Evolutionary conservation across 164 flowering plant species (phyloP).

Genomic region (Berberis vulgaris): DNA sequence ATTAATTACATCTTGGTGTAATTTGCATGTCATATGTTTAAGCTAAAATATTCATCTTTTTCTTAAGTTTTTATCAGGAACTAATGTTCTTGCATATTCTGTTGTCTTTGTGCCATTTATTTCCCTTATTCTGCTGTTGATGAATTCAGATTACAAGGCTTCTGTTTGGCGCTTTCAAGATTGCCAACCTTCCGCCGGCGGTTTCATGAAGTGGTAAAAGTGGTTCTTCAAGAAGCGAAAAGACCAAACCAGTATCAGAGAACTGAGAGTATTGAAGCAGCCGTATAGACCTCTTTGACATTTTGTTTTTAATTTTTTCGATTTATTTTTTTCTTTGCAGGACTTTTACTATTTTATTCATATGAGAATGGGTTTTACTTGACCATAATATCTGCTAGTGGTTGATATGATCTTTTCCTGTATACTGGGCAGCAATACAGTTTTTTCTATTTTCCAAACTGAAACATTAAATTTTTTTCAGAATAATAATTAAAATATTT

Average conservation of each 20-base stretch:
- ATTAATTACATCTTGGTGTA: too few species aligned
- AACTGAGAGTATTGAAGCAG: background rate
- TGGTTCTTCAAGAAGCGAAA: constrained; percentile 6
- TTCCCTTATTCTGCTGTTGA: background rate
- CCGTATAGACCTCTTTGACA: background rate
- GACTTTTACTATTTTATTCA: background rate
- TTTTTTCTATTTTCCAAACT: too few species aligned
- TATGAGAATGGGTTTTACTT: background rate
- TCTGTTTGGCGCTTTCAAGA: constrained; percentile 11
- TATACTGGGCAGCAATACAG: too few species aligned
- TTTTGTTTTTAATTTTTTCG: background rate
- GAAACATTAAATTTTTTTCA: too few species aligned
- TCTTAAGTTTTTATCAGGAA: too few species aligned
- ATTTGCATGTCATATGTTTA: too few species aligned
- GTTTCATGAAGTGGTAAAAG: constrained; percentile 7
- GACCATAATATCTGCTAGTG: too few species aligned
- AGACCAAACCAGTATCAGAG: background rate
- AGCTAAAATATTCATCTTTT: too few species aligned
- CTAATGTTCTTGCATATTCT: too few species aligned
- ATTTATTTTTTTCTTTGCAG: background rate
- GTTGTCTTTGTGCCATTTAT: background rate
- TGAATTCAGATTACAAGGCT: constrained; percentile 12
- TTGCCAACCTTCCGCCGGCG: constrained; percentile 15
- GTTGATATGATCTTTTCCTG: too few species aligned
- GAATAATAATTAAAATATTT: too few species aligned